Percentiles rank a stretch among this genome's conserved stretches.
phyloP scores from a whole-genome alignment of 1,284 basidiomycete species.

The Cystobasidiaceae sp. region DNA sequence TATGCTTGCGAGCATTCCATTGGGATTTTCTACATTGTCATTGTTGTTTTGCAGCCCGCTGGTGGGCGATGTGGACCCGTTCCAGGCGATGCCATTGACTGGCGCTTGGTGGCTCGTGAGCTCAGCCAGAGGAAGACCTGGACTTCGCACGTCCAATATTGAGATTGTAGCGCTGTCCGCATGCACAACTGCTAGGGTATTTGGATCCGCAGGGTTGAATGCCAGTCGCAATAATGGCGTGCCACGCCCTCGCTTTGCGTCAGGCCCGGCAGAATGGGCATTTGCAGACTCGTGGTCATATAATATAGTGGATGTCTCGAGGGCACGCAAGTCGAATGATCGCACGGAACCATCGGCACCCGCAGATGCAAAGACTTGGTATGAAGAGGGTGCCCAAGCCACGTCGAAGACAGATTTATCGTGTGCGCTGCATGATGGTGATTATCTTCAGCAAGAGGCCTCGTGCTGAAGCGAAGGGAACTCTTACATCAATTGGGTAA shows the following conservation, averaged over 20 bases:
- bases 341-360: slow-evolving; percentile 95
- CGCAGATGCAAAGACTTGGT: slow-evolving; percentile 96
- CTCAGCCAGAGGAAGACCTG: slow-evolving; percentile 87
- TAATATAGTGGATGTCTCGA: slow-evolving; percentile 97
- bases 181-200: slow-evolving; percentile 90
- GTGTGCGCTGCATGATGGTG: slow-evolving; percentile 71
- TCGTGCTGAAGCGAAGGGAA: neutral
- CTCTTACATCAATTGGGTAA: slow-evolving; percentile 64
- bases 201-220: slow-evolving; percentile 78
- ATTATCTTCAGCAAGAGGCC: neutral
- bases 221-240: slow-evolving; percentile 69
- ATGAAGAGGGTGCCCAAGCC: slow-evolving; percentile 82
- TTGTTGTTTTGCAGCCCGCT: no score
- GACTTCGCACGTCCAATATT: slow-evolving; percentile 88
- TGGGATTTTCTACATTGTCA: no score
- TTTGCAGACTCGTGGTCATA: slow-evolving; percentile 72
- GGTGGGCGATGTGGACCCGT: no score
- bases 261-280: neutral
- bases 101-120: slow-evolving; percentile 69
- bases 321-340: slow-evolving; percentile 89
- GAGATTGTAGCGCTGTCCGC: slow-evolving; percentile 81
- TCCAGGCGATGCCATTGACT: slow-evolving; percentile 82
- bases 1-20: slow-evolving; percentile 26
- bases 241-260: slow-evolving; percentile 57
- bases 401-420: slow-evolving; percentile 74